Evolutionary conservation across 306 rosid genomes (phyloP), one percentile per base, ranked within the genome.

Genomic region (Herpetospermum pedunculosum): DNA sequence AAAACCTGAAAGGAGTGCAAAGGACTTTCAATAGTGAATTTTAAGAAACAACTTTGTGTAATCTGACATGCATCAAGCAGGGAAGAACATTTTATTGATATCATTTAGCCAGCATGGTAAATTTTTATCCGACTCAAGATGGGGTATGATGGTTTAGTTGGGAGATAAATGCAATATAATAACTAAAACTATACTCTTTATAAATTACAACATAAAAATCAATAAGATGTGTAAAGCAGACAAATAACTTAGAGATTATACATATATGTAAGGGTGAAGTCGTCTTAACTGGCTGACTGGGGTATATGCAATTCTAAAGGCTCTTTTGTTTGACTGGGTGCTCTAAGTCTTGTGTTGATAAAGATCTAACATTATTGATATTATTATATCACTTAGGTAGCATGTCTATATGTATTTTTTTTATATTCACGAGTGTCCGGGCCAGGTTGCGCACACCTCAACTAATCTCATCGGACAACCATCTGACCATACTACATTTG

Each of bases 1-100:
- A 94, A 83, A 70, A 88, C 79, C 98, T 94, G 90, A 76, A 87
- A 83, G 77, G 74, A 64, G 62, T 34, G 78, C 72, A 50, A 37
- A 44, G 72, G 54, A 75, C 40, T 25, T 44, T 14, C 37, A 40
- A 23, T 49, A 6, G 11, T 50, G 38, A 18, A 46, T 46, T 68
- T 18, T 19, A 68, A 43, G 54, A 43, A 1, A 38, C 54, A 68
- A 14, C n/a, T 30, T 68, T 23, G 37, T 67, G 54, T 38, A 41
- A 6, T 43, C 19, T 43, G 6, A 25, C 34, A 68, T 43, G 26
- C 14, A 26, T 69, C 37, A 41, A 15, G 25, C 55, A 69, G 38
- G 4, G 46, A 65, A 15, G 32, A 40, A 40, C 2, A 43, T 0
- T 41, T 40, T 9, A 25, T 38, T 14, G 44, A 68, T 25, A 21